Evolutionary conservation across 164 flowering plant genomes (phyloP).

Genomic region (Pachysandra terminalis): DNA sequence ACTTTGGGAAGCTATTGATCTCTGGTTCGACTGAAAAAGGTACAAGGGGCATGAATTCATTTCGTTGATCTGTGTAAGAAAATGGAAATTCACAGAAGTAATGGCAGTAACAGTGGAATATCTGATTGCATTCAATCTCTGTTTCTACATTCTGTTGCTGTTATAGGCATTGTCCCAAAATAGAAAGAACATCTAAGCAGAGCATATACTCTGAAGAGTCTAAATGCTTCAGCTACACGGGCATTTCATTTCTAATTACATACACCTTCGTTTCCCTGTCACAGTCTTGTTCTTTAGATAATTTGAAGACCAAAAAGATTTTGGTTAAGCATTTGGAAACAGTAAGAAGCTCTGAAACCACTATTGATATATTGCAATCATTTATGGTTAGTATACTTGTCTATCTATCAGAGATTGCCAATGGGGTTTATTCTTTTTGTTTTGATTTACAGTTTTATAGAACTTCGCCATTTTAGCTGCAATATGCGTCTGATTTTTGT

Average conservation of each 20-base stretch:
- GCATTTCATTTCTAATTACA: not conserved
- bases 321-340: conserved; percentile 80
- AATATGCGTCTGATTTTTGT: not conserved
- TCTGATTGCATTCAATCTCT: too few relatives aligned
- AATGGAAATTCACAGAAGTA: not conserved
- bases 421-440: not conserved
- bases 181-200: too few relatives aligned
- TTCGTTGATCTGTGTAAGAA: not conserved
- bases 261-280: not conserved
- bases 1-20: conserved; percentile 61
- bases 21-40: conserved; percentile 45
- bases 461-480: not conserved
- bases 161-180: too few relatives aligned
- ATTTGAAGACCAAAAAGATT: conserved; percentile 45
- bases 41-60: not conserved
- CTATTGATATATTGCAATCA: conserved; percentile 47
- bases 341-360: conserved; percentile 46
- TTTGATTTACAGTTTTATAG: not conserved
- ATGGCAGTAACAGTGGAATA: too few relatives aligned
- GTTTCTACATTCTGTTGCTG: too few relatives aligned
- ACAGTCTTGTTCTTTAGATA: conserved; percentile 24
- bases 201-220: too few relatives aligned
- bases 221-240: not conserved
- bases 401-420: too few relatives aligned
- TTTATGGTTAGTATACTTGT: conserved; percentile 48